These are phyloP conservation scores for Debaryomyces nepalensis DNA, from an alignment of 1,139 yeast species.

Conservation along the genomic window DNA sequence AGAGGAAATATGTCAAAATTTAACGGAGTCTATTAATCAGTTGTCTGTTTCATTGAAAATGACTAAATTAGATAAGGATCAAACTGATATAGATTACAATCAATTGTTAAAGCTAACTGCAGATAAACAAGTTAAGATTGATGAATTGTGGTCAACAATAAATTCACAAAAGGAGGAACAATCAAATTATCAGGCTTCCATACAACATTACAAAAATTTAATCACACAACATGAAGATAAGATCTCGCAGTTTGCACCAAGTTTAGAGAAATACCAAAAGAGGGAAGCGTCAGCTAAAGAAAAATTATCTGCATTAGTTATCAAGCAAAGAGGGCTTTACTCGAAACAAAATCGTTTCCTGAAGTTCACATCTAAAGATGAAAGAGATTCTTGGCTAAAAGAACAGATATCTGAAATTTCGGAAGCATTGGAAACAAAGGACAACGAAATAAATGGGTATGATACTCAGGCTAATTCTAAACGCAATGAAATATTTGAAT, in stretches of 20 bases:
- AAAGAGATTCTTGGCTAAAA: constrained; percentile 76
- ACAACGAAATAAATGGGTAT: constrained; percentile 28
- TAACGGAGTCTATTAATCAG: constrained; percentile 52
- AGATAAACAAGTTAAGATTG: constrained; percentile 45
- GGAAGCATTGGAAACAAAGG: constrained; percentile 26
- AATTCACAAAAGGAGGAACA: constrained; percentile 22
- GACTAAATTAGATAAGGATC: constrained; percentile 54
- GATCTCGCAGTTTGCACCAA: constrained; percentile 42
- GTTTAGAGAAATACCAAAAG: constrained; percentile 39
- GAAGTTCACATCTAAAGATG: constrained; percentile 56
- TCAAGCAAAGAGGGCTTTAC: constrained; percentile 65
- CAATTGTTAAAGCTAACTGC: constrained; percentile 48
- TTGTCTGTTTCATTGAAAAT: constrained; percentile 44
- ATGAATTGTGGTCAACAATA: constrained; percentile 29
- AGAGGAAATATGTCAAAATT: constrained; percentile 48
- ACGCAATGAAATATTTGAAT: constrained; percentile 24
- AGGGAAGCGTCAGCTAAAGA: constrained; percentile 48
- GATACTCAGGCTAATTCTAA: constrained; percentile 24
- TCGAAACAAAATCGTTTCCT: constrained; percentile 76
- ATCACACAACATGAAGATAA: constrained; percentile 28
- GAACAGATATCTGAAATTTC: constrained; percentile 30
- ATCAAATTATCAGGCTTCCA: constrained; percentile 21
- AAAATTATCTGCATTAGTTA: constrained; percentile 48
- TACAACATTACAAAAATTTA: constrained; percentile 25
- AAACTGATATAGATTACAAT: constrained; percentile 53